Evolutionary conservation across 768 basidiomycete genomes (phyloP).

Genomic region (Crepidotus variabilis): DNA sequence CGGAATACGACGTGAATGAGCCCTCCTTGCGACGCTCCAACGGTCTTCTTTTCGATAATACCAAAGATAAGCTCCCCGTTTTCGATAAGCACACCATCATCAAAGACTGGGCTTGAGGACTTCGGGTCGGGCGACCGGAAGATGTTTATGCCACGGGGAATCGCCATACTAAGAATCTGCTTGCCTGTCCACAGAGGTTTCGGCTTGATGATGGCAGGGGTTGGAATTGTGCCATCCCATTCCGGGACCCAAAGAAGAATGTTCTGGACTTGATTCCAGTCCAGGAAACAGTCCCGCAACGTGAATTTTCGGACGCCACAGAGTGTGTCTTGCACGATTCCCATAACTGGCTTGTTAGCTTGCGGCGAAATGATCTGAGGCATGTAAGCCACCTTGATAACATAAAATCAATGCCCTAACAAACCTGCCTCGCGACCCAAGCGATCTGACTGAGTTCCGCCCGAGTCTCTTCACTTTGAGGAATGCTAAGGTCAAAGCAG

Average conservation of each 20-base stretch:
- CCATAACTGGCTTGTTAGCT: slow-evolving; percentile 99
- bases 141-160: slow-evolving; percentile 95
- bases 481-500: slow-evolving; percentile 55
- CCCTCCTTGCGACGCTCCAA: slow-evolving; percentile 92
- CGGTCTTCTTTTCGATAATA: slow-evolving; percentile 98
- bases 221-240: slow-evolving; percentile 93
- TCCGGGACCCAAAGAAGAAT: slow-evolving; percentile 97
- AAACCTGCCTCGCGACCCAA: slow-evolving; percentile 95
- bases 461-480: slow-evolving; percentile 97
- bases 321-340: slow-evolving; percentile 97
- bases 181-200: slow-evolving; percentile 98
- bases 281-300: slow-evolving; percentile 90
- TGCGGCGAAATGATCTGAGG: slow-evolving; percentile 95
- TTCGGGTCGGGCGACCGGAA: slow-evolving; percentile 76
- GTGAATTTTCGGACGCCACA: slow-evolving; percentile 98
- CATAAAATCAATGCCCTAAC: slow-evolving; percentile 9
- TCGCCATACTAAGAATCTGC: slow-evolving; percentile 87
- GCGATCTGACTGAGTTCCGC: slow-evolving; percentile 98
- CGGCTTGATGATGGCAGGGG: slow-evolving; percentile 92
- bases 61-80: slow-evolving; percentile 96
- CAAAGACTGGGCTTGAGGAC: slow-evolving; percentile 76
- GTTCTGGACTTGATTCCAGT: slow-evolving; percentile 95
- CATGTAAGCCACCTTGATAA: background rate
- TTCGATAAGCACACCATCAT: slow-evolving; percentile 95
- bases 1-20: slow-evolving; percentile 96